These are phyloP conservation scores for Sophora flavescens DNA, from an alignment of 306 rosid genomes.

Conservation along the genomic window DNA sequence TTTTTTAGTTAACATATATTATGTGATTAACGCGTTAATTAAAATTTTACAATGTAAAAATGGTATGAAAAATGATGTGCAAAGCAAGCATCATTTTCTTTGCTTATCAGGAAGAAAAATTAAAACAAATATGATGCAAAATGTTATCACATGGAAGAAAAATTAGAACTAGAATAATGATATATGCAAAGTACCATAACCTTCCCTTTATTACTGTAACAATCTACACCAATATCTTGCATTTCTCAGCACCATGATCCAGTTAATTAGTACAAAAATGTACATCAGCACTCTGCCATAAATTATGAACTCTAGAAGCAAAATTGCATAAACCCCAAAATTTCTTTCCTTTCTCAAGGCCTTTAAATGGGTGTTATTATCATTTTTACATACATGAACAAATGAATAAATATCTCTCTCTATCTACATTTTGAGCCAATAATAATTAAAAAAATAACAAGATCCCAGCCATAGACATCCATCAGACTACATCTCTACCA, in stretches of 20 bases:
- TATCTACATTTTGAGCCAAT: constrained; percentile 39
- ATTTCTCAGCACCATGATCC: constrained; percentile 18
- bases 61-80: too few species aligned
- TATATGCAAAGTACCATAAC: background rate
- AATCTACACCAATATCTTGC: constrained; percentile 5
- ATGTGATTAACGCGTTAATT: too few species aligned
- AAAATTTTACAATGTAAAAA: too few species aligned
- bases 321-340: constrained; percentile 36
- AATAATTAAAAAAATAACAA: constrained; percentile 39
- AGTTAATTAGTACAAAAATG: background rate
- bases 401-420: constrained; percentile 46
- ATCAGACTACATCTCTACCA: constrained; percentile 56
- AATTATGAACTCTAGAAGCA: constrained; percentile 8
- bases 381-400: constrained; percentile 48
- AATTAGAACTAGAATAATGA: constrained; percentile 11
- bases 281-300: background rate
- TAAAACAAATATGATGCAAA: constrained; percentile 18
- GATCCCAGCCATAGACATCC: constrained; percentile 3
- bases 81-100: too few species aligned
- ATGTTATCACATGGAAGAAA: background rate
- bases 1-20: too few species aligned
- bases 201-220: constrained; percentile 22
- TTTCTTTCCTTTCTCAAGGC: constrained; percentile 31
- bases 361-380: constrained; percentile 39
- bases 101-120: too few species aligned